These are phyloP conservation scores for Wickerhamomyces strasburgensis DNA, from an alignment of 805 yeast species.

Conservation along the genomic window DNA sequence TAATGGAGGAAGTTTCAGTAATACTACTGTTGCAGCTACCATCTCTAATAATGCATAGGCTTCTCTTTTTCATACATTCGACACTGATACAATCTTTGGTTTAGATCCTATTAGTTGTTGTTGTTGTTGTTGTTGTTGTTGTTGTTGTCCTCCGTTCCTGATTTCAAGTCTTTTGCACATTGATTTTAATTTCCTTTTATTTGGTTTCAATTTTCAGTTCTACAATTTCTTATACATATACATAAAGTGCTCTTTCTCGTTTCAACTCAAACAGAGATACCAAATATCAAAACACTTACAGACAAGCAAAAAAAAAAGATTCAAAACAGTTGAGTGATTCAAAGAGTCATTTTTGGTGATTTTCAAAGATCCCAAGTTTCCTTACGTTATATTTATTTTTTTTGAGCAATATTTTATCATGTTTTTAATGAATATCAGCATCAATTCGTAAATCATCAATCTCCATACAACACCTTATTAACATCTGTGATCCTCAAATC, in stretches of 20 bases:
- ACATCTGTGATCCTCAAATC: slow-evolving; percentile 75
- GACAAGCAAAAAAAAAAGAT: background rate
- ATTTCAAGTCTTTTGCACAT: too few species aligned
- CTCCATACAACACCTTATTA: slow-evolving; percentile 53
- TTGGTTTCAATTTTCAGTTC: too few species aligned
- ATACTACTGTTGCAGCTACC: background rate
- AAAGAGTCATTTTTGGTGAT: background rate
- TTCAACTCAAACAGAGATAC: too few species aligned
- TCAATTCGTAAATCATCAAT: background rate
- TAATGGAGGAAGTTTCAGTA: slow-evolving; percentile 20
- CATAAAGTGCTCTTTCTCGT: too few species aligned
- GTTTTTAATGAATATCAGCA: background rate
- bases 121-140: too few species aligned
- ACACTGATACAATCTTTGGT: background rate
- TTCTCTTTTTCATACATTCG: background rate
- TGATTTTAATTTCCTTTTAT: too few species aligned
- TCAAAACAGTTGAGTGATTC: background rate
- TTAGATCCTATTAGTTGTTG: background rate
- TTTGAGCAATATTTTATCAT: too few species aligned
- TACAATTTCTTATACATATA: too few species aligned
- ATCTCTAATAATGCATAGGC: background rate
- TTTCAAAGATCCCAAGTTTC: too few species aligned
- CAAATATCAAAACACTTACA: too few species aligned
- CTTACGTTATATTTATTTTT: background rate
- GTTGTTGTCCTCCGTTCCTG: too few species aligned